Base-by-base conservation (phyloP, 805 yeast genomes). In the Zygotorulaspora florentina region DNA sequence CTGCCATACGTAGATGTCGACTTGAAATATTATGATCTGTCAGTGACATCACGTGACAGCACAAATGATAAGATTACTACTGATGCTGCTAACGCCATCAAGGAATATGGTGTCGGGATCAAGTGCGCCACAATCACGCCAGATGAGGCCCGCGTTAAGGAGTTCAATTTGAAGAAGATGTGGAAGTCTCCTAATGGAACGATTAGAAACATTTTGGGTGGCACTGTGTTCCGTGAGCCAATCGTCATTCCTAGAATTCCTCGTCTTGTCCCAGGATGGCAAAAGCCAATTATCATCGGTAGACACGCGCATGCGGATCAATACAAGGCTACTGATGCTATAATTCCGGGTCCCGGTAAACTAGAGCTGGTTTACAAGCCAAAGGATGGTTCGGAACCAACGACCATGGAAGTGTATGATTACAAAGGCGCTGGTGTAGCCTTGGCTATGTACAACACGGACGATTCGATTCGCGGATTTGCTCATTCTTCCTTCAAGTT, bases 131-230 rank as follows among this genome's bases (percentile, higher is more conserved):
- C 91, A 13, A 85, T 85, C 57, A 85, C 91, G 1, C 93, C 91
- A 2, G 91, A 85, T 65, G 91, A 85, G 64, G 80, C 77, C 20
- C 75, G 93, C 65, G 91, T 85, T 38, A 71, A 80, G 60, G 93
- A 85, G 67, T 85, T 84, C 56, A 69, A 71, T 39, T 72, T 85
- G 64, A 81, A 81, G 61, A 78, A 85, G 61, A 85, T 85, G 93
- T 85, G 91, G 90, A 74, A 80, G 42, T 85, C 91, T 16, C 93
- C 93, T 53, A 85, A 85, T 62, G 93, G 93, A 54, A 85, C 93
- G 26, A 82, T 85, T 57, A 76, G 93, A 71, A 85, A 85, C 66
- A 83, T 85, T 45, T 67, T 85, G 51, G 87, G 86, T 29, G 93
- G 93, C 56, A 85, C 93, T 17, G 91, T 85, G 27, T 85, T 85